A percentile compares a stretch with the other conserved stretches of the same genome.
Conservation (phyloP, 2,329 filamentous ascomycete species). For the Colletotrichum paranaense region DNA sequence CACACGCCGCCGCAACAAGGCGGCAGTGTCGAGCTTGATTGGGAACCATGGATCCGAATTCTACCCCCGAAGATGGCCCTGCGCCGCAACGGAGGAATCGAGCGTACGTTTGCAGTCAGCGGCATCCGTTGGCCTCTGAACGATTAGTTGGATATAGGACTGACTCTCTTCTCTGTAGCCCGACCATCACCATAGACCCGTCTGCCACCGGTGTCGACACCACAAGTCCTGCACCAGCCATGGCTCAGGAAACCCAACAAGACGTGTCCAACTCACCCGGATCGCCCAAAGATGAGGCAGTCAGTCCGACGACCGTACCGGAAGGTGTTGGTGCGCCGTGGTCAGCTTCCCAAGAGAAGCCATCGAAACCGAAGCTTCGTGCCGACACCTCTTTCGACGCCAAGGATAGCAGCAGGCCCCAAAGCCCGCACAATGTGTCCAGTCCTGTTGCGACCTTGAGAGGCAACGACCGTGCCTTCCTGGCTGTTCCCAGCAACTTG, state of each 20-base stretch:
- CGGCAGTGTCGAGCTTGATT: constrained; percentile 21
- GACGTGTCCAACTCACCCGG: constrained; percentile 46
- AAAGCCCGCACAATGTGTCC: constrained; percentile 79
- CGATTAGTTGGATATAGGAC: constrained; percentile 3
- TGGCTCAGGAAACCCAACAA: constrained; percentile 42
- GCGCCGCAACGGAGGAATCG: constrained; percentile 44
- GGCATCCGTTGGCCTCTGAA: background rate
- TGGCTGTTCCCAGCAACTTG: constrained; percentile 72
- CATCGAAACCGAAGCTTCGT: constrained; percentile 56
- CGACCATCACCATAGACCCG: constrained; percentile 67
- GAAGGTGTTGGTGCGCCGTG: constrained; percentile 45
- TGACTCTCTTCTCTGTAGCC: constrained; percentile 47
- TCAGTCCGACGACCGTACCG: constrained; percentile 52
- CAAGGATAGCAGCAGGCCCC: constrained; percentile 67
- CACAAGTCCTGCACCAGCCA: constrained; percentile 42
- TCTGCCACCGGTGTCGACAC: constrained; percentile 49
- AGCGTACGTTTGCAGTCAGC: constrained; percentile 47
- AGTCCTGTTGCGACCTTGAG: constrained; percentile 60
- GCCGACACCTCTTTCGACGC: constrained; percentile 73
- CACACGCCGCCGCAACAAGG: constrained; percentile 18
- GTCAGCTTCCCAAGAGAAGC: constrained; percentile 39
- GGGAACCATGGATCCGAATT: constrained; percentile 28
- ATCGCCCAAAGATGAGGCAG: constrained; percentile 51
- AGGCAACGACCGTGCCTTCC: constrained; percentile 63
- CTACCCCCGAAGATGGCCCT: constrained; percentile 28